These are phyloP conservation scores for Solanum hybrid DNA, from an alignment of 305 asterid species.

Conservation along the genomic window DNA sequence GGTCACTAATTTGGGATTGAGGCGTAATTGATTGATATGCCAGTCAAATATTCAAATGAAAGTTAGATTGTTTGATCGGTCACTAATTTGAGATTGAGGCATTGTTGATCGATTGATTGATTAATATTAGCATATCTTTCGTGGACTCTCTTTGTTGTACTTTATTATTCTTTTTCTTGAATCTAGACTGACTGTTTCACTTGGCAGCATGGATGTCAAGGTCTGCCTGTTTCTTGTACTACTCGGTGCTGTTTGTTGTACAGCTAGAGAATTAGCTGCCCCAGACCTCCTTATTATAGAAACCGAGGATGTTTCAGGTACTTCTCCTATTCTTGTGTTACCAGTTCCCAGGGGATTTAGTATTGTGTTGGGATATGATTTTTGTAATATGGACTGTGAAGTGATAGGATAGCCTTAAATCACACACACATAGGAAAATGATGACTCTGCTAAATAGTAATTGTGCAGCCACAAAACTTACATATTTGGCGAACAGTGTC, in stretches of 20 bases:
- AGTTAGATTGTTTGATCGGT: not conserved
- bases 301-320: slow-evolving; percentile 19
- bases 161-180: not conserved
- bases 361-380: not conserved
- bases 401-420: not conserved
- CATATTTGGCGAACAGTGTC: not conserved
- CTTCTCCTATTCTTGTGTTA: not conserved
- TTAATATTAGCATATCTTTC: not conserved
- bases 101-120: not conserved
- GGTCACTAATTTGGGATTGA: not conserved
- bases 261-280: slow-evolving; percentile 24
- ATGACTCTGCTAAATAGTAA: not conserved
- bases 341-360: not conserved
- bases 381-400: not conserved
- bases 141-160: not conserved
- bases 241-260: slow-evolving; percentile 13
- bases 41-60: not conserved
- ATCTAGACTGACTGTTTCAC: not conserved
- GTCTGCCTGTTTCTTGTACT: slow-evolving; percentile 17
- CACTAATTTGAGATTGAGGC: not conserved
- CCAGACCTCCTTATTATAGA: slow-evolving; percentile 5
- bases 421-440: not conserved
- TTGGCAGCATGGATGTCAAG: slow-evolving; percentile 31
- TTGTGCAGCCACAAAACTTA: not conserved
- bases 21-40: not conserved